These are phyloP conservation scores for Aciculosporium take DNA, from an alignment of 2,329 filamentous ascomycete species.

Conservation along the genomic window DNA sequence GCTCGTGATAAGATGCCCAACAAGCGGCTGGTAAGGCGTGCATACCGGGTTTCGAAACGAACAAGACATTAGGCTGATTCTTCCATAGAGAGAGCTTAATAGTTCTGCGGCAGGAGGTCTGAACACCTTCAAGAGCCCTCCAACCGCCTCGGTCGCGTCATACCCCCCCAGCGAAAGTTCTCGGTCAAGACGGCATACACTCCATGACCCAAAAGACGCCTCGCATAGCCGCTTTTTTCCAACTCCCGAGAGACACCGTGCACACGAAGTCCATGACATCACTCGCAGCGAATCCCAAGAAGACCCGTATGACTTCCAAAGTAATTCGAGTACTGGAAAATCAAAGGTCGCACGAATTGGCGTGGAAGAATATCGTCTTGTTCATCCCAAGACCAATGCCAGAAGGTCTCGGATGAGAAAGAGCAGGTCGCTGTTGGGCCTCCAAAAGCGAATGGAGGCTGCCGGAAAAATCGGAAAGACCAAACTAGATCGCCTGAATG, in stretches of 20 bases:
- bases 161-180: neutral
- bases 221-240: conserved; percentile 1
- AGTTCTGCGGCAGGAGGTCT: conserved; percentile 2
- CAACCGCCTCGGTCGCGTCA: neutral
- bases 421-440: conserved; percentile 13
- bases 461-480: neutral
- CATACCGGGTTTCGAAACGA: neutral
- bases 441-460: neutral
- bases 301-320: neutral
- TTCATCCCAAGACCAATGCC: neutral
- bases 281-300: conserved; percentile 1
- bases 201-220: neutral
- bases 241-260: neutral
- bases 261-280: neutral
- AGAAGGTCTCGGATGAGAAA: neutral
- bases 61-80: conserved; percentile 2
- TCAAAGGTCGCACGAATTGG: neutral
- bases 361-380: neutral
- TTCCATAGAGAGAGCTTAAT: conserved; percentile 4
- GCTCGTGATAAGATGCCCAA: conserved; percentile 9
- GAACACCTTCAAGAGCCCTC: conserved; percentile 5
- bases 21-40: conserved; percentile 13
- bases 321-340: conserved; percentile 1
- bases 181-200: conserved; percentile 3
- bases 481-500: neutral